phyloP scores from a whole-genome alignment of 345 rosid genomes.

The Lumnitzera littorea region DNA sequence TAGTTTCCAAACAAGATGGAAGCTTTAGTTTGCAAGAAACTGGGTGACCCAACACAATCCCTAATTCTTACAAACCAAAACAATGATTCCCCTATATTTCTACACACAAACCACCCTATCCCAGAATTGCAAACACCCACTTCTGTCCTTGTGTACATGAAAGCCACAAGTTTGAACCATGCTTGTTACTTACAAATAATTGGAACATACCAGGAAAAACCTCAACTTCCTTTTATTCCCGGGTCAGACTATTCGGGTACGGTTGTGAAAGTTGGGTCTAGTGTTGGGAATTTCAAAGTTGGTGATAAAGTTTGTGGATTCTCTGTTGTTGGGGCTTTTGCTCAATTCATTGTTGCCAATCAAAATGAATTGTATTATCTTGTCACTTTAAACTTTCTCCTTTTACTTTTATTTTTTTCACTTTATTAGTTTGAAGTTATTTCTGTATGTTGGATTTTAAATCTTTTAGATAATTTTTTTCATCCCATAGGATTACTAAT shows the following conservation, averaged over 20 bases:
- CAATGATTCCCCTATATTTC: slow-evolving; percentile 37
- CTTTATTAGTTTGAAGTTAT: neutral
- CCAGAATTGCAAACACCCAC: slow-evolving; percentile 52
- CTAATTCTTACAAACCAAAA: slow-evolving; percentile 13
- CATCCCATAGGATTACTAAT: too few species aligned
- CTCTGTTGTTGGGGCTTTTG: slow-evolving; percentile 61
- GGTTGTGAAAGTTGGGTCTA: slow-evolving; percentile 55
- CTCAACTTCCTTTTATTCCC: slow-evolving; percentile 74
- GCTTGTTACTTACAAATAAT: slow-evolving; percentile 86
- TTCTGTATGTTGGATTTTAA: neutral
- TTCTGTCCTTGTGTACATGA: slow-evolving; percentile 64
- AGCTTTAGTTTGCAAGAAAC: slow-evolving; percentile 66
- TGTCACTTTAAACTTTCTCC: neutral
- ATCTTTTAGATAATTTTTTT: too few species aligned
- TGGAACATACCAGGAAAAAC: slow-evolving; percentile 87
- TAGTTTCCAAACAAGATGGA: slow-evolving; percentile 34
- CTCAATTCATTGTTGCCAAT: slow-evolving; percentile 77
- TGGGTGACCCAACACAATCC: slow-evolving; percentile 61
- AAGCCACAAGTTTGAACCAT: slow-evolving; percentile 91
- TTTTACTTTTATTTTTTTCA: neutral
- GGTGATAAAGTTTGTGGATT: slow-evolving; percentile 79
- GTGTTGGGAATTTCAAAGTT: slow-evolving; percentile 52
- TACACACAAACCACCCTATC: slow-evolving; percentile 39
- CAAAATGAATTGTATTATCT: slow-evolving; percentile 44
- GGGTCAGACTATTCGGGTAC: slow-evolving; percentile 89